Percentiles rank a stretch among this genome's conserved stretches.
phyloP scores from a whole-genome alignment of 2,329 filamentous ascomycete species.

The Pyrenophora seminiperda region DNA sequence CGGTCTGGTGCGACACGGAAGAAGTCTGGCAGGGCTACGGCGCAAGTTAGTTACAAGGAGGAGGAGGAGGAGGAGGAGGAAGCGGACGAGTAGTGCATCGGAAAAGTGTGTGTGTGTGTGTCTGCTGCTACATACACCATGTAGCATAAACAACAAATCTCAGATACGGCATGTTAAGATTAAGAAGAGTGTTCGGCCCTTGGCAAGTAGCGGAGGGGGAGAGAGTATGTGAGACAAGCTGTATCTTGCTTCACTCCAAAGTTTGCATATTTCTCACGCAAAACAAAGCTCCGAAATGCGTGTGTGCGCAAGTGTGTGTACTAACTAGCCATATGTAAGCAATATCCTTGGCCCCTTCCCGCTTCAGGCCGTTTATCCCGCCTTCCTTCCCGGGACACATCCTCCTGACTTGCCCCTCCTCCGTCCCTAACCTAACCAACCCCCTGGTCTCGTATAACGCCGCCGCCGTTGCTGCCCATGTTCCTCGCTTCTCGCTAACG shows the following conservation, averaged over 20 bases:
- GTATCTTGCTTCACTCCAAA: no score
- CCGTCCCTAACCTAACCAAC: no score
- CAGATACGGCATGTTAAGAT: neutral
- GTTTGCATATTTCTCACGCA: neutral
- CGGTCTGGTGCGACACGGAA: constrained; percentile 31
- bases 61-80: constrained; percentile 40
- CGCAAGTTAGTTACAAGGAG: constrained; percentile 44
- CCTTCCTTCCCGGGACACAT: neutral
- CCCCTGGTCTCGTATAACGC: neutral
- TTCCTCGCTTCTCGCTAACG: neutral
- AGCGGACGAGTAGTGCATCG: constrained; percentile 25
- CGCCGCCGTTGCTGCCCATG: neutral
- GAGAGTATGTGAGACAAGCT: neutral
- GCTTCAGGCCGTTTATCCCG: constrained; percentile 22
- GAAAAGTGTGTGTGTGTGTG: neutral
- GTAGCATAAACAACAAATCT: neutral
- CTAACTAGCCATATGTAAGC: no score
- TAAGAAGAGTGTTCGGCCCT: neutral
- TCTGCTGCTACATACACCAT: neutral
- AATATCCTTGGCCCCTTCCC: constrained; percentile 22
- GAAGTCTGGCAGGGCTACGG: constrained; percentile 33
- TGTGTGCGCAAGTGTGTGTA: no score
- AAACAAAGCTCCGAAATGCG: constrained; percentile 17
- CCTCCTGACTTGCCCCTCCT: neutral
- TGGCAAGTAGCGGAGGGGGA: neutral